Base-by-base conservation (phyloP, 78 protist species). In the Polysphondylium violaceum region DNA sequence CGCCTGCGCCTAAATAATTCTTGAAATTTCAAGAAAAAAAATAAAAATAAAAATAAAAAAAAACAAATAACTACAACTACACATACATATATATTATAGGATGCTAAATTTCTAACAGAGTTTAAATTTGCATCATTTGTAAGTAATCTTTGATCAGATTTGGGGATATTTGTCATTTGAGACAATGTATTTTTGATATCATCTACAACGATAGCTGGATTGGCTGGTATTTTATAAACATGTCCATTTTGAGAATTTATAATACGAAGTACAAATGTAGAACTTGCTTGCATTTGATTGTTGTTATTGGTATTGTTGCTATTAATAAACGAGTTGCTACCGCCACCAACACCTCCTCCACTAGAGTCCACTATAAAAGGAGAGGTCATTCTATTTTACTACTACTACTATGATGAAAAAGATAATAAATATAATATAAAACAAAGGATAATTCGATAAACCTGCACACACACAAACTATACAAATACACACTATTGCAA, bases 191-290 rank as follows among this genome's bases (percentile, higher is more conserved):
- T 53, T 58, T 71, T 83, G 6, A 83, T 83, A 41, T 35, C 61
- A 16, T 59, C 69, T 58, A 83, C 59, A 1, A 33, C 4, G 19
- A 83, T 31, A 41, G 72, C 35, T 44, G 91, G 55, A 47, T 83
- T 83, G 1, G 69, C 91, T 21, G 91, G 91, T 38, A 83, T 83
- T 27, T 72, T 63, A 69, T 59, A 83, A 14, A 72, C 71, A 71
- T 44, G 29, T 50, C 91, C 91, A 65, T 65, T 65, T 40, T 65
- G 55, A 38, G 73, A 44, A 21, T 38, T 21, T n/a, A 65, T 8
- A 21, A 65, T 51, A 6, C 31, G 33, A n/a, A 65, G 29, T 23
- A 29, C n/a, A 43, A 65, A 65, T n/a, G 41, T 27, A 65, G 33
- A 35, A 2, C 19, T 65, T 65, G 73, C 35, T 65, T 65, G 73